Conservation (phyloP, 768 basidiomycete species). For the Strobilomyces dryophilus region DNA sequence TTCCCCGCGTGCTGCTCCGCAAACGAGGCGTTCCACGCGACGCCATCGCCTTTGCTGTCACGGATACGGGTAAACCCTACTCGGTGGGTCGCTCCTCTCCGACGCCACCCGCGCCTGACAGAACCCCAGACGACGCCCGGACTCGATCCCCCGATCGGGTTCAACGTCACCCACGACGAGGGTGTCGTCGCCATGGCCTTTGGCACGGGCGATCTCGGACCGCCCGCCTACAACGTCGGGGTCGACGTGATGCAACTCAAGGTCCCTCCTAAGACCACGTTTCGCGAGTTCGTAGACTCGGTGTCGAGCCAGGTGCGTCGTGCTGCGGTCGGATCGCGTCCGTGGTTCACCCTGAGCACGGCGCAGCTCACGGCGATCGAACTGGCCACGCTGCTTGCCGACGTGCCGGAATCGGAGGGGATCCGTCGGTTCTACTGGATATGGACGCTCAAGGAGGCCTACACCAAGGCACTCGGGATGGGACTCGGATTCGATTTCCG, state of each 20-base stretch:
- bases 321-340: background rate
- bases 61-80: slow-evolving; percentile 72
- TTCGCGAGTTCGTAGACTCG: slow-evolving; percentile 57
- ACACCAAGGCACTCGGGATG: slow-evolving; percentile 81
- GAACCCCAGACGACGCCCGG: slow-evolving; percentile 40
- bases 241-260: slow-evolving; percentile 80
- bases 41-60: slow-evolving; percentile 50
- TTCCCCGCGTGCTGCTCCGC: slow-evolving; percentile 60
- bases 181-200: slow-evolving; percentile 65
- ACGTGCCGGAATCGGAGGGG: slow-evolving; percentile 44
- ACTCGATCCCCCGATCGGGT: slow-evolving; percentile 57
- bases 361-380: slow-evolving; percentile 41
- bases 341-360: slow-evolving; percentile 6
- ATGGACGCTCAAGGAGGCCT: slow-evolving; percentile 91
- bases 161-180: slow-evolving; percentile 82
- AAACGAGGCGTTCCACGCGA: slow-evolving; percentile 49
- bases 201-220: slow-evolving; percentile 43
- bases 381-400: slow-evolving; percentile 29
- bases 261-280: slow-evolving; percentile 54
- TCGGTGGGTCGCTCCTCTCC: slow-evolving; percentile 42
- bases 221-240: slow-evolving; percentile 57
- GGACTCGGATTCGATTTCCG: slow-evolving; percentile 81
- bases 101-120: slow-evolving; percentile 3
- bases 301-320: slow-evolving; percentile 59
- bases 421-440: slow-evolving; percentile 72